phyloP scores from a whole-genome alignment of 352 stramenopile species.

The Globisporangium paddicum region DNA sequence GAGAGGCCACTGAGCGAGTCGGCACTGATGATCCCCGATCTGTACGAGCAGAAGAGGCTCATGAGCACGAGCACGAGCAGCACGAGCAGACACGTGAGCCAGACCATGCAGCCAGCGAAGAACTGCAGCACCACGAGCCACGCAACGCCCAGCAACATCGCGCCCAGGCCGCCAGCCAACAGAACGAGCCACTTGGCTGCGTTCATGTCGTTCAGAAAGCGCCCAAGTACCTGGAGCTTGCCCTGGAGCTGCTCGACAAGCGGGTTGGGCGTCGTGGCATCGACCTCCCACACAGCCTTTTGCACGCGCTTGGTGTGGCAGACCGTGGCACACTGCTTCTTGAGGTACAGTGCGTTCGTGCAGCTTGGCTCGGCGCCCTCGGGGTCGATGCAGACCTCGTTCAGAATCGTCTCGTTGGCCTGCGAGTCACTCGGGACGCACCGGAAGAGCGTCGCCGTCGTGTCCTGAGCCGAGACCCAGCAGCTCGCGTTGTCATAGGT shows the following conservation, averaged over 20 bases:
- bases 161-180: slow-evolving; percentile 41
- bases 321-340: slow-evolving; percentile 28
- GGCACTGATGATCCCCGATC: slow-evolving; percentile 50
- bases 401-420: slow-evolving; percentile 50
- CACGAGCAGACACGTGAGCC: slow-evolving; percentile 67
- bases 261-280: slow-evolving; percentile 51
- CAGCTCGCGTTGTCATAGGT: slow-evolving; percentile 67
- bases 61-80: slow-evolving; percentile 57
- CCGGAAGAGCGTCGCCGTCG: slow-evolving; percentile 55
- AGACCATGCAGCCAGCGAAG: slow-evolving; percentile 74
- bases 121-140: slow-evolving; percentile 80
- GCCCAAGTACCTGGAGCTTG: slow-evolving; percentile 44
- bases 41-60: slow-evolving; percentile 73
- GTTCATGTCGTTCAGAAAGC: slow-evolving; percentile 75
- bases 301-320: slow-evolving; percentile 68
- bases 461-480: slow-evolving; percentile 53
- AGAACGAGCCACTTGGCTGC: slow-evolving; percentile 55
- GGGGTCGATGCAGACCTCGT: slow-evolving; percentile 59
- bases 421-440: slow-evolving; percentile 62
- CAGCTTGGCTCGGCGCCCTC: slow-evolving; percentile 45
- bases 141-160: slow-evolving; percentile 50
- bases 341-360: slow-evolving; percentile 33
- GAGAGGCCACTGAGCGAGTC: slow-evolving; percentile 28
- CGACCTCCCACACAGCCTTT: slow-evolving; percentile 55
- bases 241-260: slow-evolving; percentile 71